Evolutionary conservation across 495 filamentous ascomycete species (phyloP), one percentile per base, ranked within the genome.

Genomic region (Cryomyces minteri): DNA sequence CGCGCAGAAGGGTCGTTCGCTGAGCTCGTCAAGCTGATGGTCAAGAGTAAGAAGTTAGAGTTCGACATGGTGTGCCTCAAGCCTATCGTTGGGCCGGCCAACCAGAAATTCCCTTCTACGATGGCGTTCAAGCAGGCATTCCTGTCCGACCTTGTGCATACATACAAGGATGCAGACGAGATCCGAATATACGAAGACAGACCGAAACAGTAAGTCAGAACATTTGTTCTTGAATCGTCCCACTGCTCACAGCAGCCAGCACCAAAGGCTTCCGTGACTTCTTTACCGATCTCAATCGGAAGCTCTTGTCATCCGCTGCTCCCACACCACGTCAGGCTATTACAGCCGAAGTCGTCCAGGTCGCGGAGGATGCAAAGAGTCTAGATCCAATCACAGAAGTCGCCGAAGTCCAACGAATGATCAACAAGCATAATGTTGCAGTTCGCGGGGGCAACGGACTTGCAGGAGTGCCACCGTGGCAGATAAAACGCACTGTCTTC

Each of bases 11-110:
- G 62, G 12, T 76, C 71, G 25, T 99, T 94, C 54, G 67, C 75
- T 29, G 71, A 80, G 0, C 67, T 95, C 18, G 72, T 99, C 58
- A 82, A 83, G 59, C 80, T 80, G 51, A 96, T 99, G 54, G 70
- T 85, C 14, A 58, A 62, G 6, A 84, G 78, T 64, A 86, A 79
- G 54, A 74, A 74, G 5, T 70, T 99, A 2, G 70, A 86, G 4
- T 95, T 96, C 56, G 83, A 96, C 56, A 70, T 96, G 54, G 66
- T 93, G n/a, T 77, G 77, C 36, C 67, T 99, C 43, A 96, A 95
- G 62, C 92, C 90, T 2, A 70, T 74, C 43, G 77, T 79, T 44
- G 81, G 87, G 4, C 90, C 88, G 4, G 74, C 74, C 48, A 76
- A 75, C 43, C 74, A 93, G 61, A 72, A 68, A 18, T 86, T 94